These are phyloP conservation scores for Tylopilus felleus DNA, from an alignment of 768 basidiomycete genomes.

Conservation along the genomic window DNA sequence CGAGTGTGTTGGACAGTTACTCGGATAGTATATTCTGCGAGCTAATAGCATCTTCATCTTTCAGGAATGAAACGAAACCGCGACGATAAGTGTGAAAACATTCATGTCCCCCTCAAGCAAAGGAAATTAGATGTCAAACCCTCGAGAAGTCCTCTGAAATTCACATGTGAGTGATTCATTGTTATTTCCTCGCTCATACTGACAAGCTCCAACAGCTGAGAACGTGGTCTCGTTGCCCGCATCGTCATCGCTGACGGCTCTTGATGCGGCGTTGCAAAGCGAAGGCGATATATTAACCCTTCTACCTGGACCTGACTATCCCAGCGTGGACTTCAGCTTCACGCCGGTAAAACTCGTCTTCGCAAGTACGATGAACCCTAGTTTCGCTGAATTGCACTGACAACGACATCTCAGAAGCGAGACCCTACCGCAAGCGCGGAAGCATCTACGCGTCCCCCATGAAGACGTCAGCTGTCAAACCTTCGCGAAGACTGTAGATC, in stretches of 20 bases:
- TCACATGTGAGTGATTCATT: constrained; percentile 10
- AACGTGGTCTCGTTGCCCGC: neutral
- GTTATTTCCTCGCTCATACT: neutral
- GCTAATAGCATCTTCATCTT: neutral
- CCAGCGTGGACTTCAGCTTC: constrained; percentile 2
- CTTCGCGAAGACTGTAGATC: constrained; percentile 20
- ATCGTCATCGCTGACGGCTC: constrained; percentile 3
- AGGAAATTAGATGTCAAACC: neutral
- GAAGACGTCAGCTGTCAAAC: constrained; percentile 4
- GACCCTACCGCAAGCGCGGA: neutral
- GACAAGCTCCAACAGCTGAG: constrained; percentile 1
- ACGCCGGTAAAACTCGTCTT: neutral
- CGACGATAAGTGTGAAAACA: neutral
- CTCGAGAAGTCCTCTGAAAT: neutral
- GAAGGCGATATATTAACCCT: constrained; percentile 1
- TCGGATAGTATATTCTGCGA: neutral
- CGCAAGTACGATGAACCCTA: constrained; percentile 1
- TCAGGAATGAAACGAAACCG: neutral
- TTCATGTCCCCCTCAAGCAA: neutral
- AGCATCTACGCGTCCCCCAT: constrained; percentile 8
- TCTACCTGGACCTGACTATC: neutral
- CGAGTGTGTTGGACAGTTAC: neutral
- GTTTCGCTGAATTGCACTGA: neutral
- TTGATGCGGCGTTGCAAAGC: neutral
- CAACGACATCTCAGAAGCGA: constrained; percentile 1